These are phyloP conservation scores for Cladobotryum mycophilum DNA, from an alignment of 2,329 filamentous ascomycete species.

Conservation along the genomic window DNA sequence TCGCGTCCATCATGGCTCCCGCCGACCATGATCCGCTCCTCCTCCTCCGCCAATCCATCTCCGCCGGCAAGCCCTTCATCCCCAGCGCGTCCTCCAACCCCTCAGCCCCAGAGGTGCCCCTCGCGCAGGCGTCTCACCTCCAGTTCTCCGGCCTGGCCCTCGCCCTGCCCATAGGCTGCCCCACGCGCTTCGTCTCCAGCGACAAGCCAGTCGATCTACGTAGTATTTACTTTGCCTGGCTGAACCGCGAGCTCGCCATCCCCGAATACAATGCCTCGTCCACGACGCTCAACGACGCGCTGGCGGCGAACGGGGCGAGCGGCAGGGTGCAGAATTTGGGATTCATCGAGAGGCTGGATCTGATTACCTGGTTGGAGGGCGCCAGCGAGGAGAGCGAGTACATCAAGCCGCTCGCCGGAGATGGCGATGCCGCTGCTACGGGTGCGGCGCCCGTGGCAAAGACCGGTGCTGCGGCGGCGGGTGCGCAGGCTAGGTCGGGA, in stretches of 20 bases:
- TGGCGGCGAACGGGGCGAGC: conserved; percentile 53
- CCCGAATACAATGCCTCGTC: conserved; percentile 86
- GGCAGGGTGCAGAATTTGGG: conserved; percentile 79
- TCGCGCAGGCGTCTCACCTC: conserved; percentile 73
- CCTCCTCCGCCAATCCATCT: conserved; percentile 77
- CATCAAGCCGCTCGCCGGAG: conserved; percentile 75
- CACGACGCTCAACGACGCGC: conserved; percentile 67
- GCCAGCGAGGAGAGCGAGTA: conserved; percentile 87
- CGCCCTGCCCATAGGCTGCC: conserved; percentile 60
- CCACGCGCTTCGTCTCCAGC: conserved; percentile 83
- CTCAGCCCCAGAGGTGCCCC: conserved; percentile 52
- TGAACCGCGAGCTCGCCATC: conserved; percentile 83
- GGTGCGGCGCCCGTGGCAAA: conserved; percentile 31
- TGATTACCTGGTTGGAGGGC: conserved; percentile 90
- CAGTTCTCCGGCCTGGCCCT: conserved; percentile 61
- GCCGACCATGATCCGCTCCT: conserved; percentile 69
- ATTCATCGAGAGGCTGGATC: conserved; percentile 84
- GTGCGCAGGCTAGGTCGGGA: conserved; percentile 45
- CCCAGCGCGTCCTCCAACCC: conserved; percentile 67
- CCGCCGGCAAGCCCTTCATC: conserved; percentile 60
- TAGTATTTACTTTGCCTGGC: conserved; percentile 93
- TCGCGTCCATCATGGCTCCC: conserved; percentile 10
- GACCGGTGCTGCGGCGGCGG: conserved; percentile 25
- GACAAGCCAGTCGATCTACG: conserved; percentile 74
- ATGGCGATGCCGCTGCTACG: conserved; percentile 32